These are phyloP conservation scores for Marasmius oreades DNA, from an alignment of 1,284 basidiomycete genomes.

Conservation along the genomic window DNA sequence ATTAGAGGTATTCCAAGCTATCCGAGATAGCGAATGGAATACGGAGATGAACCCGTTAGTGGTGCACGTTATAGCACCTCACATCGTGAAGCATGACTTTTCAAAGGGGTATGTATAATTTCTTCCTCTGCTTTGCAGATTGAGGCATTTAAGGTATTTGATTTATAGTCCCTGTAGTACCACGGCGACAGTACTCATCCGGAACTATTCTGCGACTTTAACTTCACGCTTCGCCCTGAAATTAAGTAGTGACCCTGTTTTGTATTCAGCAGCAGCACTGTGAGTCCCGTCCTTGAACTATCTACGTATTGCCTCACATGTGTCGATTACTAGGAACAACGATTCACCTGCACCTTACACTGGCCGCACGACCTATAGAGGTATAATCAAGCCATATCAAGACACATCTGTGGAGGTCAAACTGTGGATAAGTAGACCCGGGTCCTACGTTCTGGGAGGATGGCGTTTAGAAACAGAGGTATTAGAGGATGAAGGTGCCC, in stretches of 20 bases:
- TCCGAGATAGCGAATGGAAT: slow-evolving; percentile 75
- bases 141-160: background rate
- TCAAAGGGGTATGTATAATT: slow-evolving; percentile 51
- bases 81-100: slow-evolving; percentile 60
- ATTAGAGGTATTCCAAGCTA: slow-evolving; percentile 58
- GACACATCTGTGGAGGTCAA: slow-evolving; percentile 40
- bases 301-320: slow-evolving; percentile 4
- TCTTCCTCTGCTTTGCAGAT: background rate
- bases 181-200: slow-evolving; percentile 54
- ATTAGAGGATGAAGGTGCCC: slow-evolving; percentile 34
- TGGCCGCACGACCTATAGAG: slow-evolving; percentile 59
- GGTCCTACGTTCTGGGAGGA: slow-evolving; percentile 57
- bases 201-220: slow-evolving; percentile 68
- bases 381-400: slow-evolving; percentile 48
- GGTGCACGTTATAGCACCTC: slow-evolving; percentile 40
- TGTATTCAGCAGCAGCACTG: slow-evolving; percentile 27
- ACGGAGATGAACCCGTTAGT: slow-evolving; percentile 71
- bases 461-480: slow-evolving; percentile 70
- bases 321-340: slow-evolving; percentile 26
- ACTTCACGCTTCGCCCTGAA: slow-evolving; percentile 51
- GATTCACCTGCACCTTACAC: slow-evolving; percentile 49
- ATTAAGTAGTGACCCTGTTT: slow-evolving; percentile 29
- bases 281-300: slow-evolving; percentile 25
- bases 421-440: slow-evolving; percentile 59
- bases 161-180: slow-evolving; percentile 50